These are phyloP conservation scores for Termitomyces sp. DNA, from an alignment of 768 basidiomycete genomes.

Conservation along the genomic window DNA sequence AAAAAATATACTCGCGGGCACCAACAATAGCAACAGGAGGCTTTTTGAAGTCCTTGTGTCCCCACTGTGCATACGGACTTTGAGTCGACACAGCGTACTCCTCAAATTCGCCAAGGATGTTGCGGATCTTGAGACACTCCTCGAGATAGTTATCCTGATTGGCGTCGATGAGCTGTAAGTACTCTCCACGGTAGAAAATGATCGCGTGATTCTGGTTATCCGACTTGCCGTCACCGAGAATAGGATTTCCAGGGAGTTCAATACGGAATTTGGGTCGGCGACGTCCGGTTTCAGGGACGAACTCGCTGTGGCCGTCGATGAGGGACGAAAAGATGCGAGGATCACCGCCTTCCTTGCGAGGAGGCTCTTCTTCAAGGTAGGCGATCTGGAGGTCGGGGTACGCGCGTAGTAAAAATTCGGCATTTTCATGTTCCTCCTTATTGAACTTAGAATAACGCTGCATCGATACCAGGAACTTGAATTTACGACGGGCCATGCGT, in stretches of 20 bases:
- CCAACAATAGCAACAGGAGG: slow-evolving; percentile 96
- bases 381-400: slow-evolving; percentile 99
- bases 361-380: slow-evolving; percentile 93
- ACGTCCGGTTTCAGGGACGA: slow-evolving; percentile 81
- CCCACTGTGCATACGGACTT: slow-evolving; percentile 90
- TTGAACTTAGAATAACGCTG: slow-evolving; percentile 99
- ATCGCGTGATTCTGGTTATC: slow-evolving; percentile 99
- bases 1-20: slow-evolving; percentile 99
- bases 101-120: slow-evolving; percentile 97
- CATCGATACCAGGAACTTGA: slow-evolving; percentile 99
- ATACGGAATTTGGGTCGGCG: slow-evolving; percentile 96
- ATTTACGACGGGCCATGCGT: slow-evolving; percentile 96
- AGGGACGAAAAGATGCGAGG: slow-evolving; percentile 92
- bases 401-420: slow-evolving; percentile 94
- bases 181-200: slow-evolving; percentile 99
- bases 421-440: slow-evolving; percentile 99
- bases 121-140: slow-evolving; percentile 98
- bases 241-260: slow-evolving; percentile 97
- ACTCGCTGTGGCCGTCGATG: slow-evolving; percentile 98
- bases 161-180: slow-evolving; percentile 98
- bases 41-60: slow-evolving; percentile 81
- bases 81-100: slow-evolving; percentile 82
- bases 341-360: slow-evolving; percentile 92
- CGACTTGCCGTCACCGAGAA: slow-evolving; percentile 97
- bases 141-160: slow-evolving; percentile 99